Base-by-base conservation (phyloP, 192 early-diverging fungal genomes). In the Rhizophlyctis rosea region DNA sequence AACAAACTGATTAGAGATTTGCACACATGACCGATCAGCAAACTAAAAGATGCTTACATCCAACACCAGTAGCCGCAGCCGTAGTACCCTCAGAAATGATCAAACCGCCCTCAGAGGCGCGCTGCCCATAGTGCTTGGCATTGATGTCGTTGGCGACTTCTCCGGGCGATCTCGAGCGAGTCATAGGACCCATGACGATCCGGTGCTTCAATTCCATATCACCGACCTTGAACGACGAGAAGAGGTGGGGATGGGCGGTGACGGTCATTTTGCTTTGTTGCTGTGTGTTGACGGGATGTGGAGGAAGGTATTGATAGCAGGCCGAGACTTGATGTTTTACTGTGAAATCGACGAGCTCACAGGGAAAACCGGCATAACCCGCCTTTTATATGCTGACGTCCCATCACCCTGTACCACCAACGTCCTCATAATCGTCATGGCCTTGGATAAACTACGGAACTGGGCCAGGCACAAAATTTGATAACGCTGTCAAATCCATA, bases 91-190 rank as follows among this genome's bases (percentile, higher is more conserved):
- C 79, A 23, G 69, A 58, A 27, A 81, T 68, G 32, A 81, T 54
- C 4, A 81, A 62, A 16, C 79, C 79, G 48, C 76, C 79, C 18
- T n/a, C 21, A 1, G 71, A 71, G 16, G 76, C 71, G 25, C 79
- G 68, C n/a, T n/a, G n/a, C 9, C 33, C 39, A 65, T 81, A 81
- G 66, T 81, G 73, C 48, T 69, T 62, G 32, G 61, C 72, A 54
- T 68, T 76, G 27, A 80, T 34, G 44, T 24, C 60, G 52, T 75
- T 72, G 7, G 78, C 69, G 16, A 77, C 57, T 51, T 72, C 62
- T 30, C 36, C 44, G 13, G 72, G 63, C 0, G 67, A 54, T 13
- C 75, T 47, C 16, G 58, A 68, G 9, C 78, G 60, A n/a, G 78
- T 80, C 57, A 80, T 44, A 3, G 78, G 78, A 7, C 66, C 78